Evolutionary conservation across 768 basidiomycete species (phyloP).

Genomic region (Tylopilus rubrobrunneus): DNA sequence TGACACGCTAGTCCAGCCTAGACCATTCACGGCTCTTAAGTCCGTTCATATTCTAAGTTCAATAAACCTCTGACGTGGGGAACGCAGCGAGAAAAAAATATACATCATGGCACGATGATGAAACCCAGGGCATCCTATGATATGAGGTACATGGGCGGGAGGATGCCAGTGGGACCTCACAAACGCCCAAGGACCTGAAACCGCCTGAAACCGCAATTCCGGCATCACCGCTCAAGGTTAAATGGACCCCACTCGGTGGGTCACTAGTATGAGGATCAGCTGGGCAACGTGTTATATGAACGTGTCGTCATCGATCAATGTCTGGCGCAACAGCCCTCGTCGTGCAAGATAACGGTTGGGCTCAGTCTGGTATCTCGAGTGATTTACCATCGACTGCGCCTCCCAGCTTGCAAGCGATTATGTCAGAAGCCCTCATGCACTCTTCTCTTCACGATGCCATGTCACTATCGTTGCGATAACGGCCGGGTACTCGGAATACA

Average conservation of each 20-base stretch:
- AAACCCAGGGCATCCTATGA: no score
- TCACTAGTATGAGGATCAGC: background rate
- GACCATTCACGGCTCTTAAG: background rate
- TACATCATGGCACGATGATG: no score
- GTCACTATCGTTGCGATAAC: slow-evolving; percentile 1
- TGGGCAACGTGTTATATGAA: background rate
- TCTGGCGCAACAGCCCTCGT: no score
- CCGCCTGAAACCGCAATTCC: background rate
- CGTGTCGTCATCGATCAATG: background rate
- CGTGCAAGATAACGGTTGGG: background rate
- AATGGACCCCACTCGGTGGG: background rate
- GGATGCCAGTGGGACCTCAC: background rate
- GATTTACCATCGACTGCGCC: background rate
- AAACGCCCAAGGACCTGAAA: background rate
- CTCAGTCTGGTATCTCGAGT: background rate
- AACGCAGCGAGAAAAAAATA: no score
- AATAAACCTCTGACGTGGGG: no score
- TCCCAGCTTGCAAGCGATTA: background rate
- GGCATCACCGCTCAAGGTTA: background rate
- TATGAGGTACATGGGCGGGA: no score
- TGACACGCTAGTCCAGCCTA: background rate
- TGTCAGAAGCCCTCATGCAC: background rate
- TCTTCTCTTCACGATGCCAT: background rate
- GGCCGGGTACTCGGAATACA: background rate
- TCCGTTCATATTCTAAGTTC: no score